Evolutionary conservation across 2,329 filamentous ascomycete species (phyloP), one percentile per base, ranked within the genome.

Genomic region (Penicillium sp.): DNA sequence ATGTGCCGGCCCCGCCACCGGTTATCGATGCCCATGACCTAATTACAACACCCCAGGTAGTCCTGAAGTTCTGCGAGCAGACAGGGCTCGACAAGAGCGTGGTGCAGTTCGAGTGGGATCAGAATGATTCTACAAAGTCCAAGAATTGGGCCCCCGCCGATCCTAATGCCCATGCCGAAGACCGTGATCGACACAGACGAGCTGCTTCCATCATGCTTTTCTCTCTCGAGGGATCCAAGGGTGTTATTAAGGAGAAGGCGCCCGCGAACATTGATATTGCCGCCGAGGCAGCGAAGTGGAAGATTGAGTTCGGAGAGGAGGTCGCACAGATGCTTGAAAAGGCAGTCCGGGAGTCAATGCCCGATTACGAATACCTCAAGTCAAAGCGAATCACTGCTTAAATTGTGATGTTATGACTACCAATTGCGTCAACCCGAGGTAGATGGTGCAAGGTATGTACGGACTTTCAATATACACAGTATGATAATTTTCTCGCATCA

Each of bases 341-440:
- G 40, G 53, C 55, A 22, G 68, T 71, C 13, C 22, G 53, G 33
- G 61, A 62, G 27, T 66, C 71, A 1, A 73, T 74, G 70, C 61
- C 65, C 18, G 70, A 74, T 46, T 76, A 75, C 58, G 67, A 72
- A 53, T 74, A 68, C 53, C 46, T 76, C 45, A 67, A 61, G 51
- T 65, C 55, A 4, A 51, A 56, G 10, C 51, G 62, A 1, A 36
- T 67, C n/a, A 58, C 28, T 30, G 55, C 46, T 3, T 56, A 33
- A 45, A 20, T 11, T 20, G 14, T n/a, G 46, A 35, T 18, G n/a
- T 5, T 7, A 9, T n/a, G 22, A 20, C 22, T 1, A 5, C 20
- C 14, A 22, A 27, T 25, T 25, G 22, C 22, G 24, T 33, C 11
- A 2, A 33, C n/a, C 16, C 4, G 14, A 31, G 40, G 46, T 48